These are phyloP conservation scores for Puccinia polysora DNA, from an alignment of 1,284 basidiomycete genomes.

Conservation along the genomic window DNA sequence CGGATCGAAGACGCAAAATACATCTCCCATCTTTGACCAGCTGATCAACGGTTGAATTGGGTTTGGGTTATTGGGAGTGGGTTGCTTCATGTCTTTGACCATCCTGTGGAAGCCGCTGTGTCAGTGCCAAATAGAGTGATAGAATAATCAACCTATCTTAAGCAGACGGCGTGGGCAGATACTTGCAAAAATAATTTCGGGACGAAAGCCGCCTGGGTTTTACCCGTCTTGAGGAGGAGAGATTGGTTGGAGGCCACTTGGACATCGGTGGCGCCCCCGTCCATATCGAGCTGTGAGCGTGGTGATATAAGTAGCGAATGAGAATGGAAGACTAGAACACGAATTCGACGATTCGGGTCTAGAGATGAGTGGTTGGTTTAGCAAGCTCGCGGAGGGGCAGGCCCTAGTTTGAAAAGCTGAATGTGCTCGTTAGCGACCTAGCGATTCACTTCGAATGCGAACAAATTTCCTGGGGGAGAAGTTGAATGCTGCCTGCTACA, in stretches of 20 bases:
- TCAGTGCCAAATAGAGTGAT: too few species aligned
- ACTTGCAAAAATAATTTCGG: conserved; percentile 33
- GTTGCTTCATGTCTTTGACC: conserved; percentile 26
- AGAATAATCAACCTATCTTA: neutral
- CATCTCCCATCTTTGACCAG: conserved; percentile 31
- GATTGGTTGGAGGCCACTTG: conserved; percentile 17
- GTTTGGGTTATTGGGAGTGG: conserved; percentile 28
- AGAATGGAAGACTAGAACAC: too few species aligned
- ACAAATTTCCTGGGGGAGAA: too few species aligned
- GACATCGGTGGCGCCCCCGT: neutral
- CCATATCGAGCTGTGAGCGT: neutral
- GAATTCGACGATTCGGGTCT: too few species aligned
- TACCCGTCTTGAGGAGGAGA: conserved; percentile 18
- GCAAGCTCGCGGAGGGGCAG: too few species aligned
- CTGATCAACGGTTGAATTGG: conserved; percentile 26
- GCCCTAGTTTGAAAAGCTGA: too few species aligned
- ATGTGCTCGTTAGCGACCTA: too few species aligned
- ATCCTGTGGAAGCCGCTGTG: conserved; percentile 16
- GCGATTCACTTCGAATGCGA: too few species aligned
- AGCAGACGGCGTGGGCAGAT: too few species aligned
- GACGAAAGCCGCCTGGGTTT: conserved; percentile 38
- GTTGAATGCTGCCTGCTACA: too few species aligned
- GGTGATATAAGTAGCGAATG: neutral
- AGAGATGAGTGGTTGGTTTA: too few species aligned
- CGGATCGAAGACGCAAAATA: conserved; percentile 48